phyloP scores from a whole-genome alignment of 192 early-diverging fungal species.

The Coemansia sp. region DNA sequence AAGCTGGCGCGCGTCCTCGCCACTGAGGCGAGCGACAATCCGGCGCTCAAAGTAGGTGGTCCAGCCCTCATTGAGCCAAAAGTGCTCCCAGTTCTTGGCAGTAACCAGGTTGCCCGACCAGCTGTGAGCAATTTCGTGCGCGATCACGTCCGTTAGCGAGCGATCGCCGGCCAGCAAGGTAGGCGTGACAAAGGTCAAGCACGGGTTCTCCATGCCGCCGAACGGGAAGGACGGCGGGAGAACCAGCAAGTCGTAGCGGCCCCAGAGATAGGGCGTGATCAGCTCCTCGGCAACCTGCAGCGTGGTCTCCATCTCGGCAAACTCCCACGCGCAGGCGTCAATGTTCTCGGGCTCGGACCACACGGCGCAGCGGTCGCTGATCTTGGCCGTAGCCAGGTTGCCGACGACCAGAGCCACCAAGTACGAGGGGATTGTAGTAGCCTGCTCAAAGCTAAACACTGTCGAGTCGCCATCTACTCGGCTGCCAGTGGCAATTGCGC shows the following conservation, averaged over 20 bases:
- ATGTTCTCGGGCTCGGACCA: slow-evolving; percentile 88
- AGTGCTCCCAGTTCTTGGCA: slow-evolving; percentile 78
- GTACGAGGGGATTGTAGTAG: slow-evolving; percentile 91
- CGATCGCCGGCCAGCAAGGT: slow-evolving; percentile 94
- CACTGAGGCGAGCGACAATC: slow-evolving; percentile 79
- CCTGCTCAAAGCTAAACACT: slow-evolving; percentile 84
- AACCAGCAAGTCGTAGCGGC: slow-evolving; percentile 91
- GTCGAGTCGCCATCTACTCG: slow-evolving; percentile 58
- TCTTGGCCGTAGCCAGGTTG: slow-evolving; percentile 65
- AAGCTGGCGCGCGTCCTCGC: slow-evolving; percentile 76
- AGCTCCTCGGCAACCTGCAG: slow-evolving; percentile 69
- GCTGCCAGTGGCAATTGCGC: slow-evolving; percentile 75
- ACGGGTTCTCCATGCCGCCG: slow-evolving; percentile 97
- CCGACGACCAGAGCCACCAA: slow-evolving; percentile 95
- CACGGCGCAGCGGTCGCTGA: slow-evolving; percentile 94
- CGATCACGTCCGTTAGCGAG: slow-evolving; percentile 91
- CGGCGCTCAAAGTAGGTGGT: slow-evolving; percentile 94
- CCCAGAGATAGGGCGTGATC: slow-evolving; percentile 95
- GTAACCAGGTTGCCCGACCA: slow-evolving; percentile 92
- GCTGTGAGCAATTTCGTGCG: slow-evolving; percentile 93
- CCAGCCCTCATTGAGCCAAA: slow-evolving; percentile 98
- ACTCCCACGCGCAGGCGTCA: slow-evolving; percentile 93
- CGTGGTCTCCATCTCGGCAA: slow-evolving; percentile 74
- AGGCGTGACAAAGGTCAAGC: slow-evolving; percentile 97
- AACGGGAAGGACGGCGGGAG: slow-evolving; percentile 89